Evolutionary conservation across 192 early-diverging fungal genomes (phyloP).

Genomic region (Dissophora globulifera): DNA sequence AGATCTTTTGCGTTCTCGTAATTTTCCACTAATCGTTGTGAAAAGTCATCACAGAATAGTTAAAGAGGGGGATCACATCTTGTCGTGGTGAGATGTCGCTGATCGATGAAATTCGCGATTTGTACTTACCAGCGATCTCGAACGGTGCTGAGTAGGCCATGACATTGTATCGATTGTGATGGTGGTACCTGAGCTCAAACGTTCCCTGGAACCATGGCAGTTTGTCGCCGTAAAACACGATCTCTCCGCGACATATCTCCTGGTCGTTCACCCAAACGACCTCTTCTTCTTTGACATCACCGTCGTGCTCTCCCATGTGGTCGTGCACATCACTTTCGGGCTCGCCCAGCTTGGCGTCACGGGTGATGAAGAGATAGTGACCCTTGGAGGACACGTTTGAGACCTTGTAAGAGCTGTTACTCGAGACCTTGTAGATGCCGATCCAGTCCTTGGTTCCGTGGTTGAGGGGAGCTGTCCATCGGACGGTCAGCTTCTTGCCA

Average conservation of each 20-base stretch:
- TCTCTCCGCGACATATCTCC: slow-evolving; percentile 39
- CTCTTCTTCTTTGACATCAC: slow-evolving; percentile 34
- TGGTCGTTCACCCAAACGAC: slow-evolving; percentile 40
- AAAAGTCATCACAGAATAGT: not conserved
- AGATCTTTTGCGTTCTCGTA: slow-evolving; percentile 20
- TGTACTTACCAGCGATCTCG: slow-evolving; percentile 72
- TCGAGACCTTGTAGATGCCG: slow-evolving; percentile 83
- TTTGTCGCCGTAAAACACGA: slow-evolving; percentile 66
- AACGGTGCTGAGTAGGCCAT: slow-evolving; percentile 81
- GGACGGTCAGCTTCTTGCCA: slow-evolving; percentile 77
- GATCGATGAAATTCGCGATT: no score
- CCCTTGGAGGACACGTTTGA: slow-evolving; percentile 81
- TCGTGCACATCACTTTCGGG: slow-evolving; percentile 60
- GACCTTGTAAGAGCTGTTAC: slow-evolving; percentile 79
- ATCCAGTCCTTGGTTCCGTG: slow-evolving; percentile 90
- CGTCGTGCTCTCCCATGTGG: slow-evolving; percentile 55
- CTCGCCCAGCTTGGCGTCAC: slow-evolving; percentile 53
- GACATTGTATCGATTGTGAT: slow-evolving; percentile 85
- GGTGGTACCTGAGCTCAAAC: slow-evolving; percentile 93
- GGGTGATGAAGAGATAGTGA: slow-evolving; percentile 72
- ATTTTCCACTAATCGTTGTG: slow-evolving; percentile 11
- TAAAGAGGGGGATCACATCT: not conserved
- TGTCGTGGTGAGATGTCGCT: no score
- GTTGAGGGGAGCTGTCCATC: slow-evolving; percentile 76
- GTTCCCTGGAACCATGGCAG: slow-evolving; percentile 88